These are phyloP conservation scores for Lentithecium fluviatile DNA, from an alignment of 495 filamentous ascomycete species.

Conservation along the genomic window DNA sequence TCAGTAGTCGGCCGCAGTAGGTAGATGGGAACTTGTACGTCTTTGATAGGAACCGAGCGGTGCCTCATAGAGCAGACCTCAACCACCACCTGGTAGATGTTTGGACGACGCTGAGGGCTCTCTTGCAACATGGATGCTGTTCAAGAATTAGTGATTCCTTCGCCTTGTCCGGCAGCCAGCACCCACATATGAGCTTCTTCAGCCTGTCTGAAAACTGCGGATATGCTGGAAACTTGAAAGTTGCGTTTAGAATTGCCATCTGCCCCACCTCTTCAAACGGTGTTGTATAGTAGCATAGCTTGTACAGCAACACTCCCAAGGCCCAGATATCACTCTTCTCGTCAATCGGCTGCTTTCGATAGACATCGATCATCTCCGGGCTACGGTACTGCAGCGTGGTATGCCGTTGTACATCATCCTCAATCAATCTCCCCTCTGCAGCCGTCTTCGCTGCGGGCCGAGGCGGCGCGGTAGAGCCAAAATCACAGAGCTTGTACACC, in stretches of 20 bases:
- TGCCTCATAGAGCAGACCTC: slow-evolving; percentile 88
- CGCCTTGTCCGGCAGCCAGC: not conserved
- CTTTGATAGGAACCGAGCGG: slow-evolving; percentile 83
- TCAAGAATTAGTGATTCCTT: slow-evolving; percentile 9
- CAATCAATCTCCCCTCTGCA: slow-evolving; percentile 82
- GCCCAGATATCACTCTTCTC: slow-evolving; percentile 99
- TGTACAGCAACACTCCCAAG: slow-evolving; percentile 91
- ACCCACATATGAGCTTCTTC: slow-evolving; percentile 86
- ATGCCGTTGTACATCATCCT: slow-evolving; percentile 96
- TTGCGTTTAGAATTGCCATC: slow-evolving; percentile 97
- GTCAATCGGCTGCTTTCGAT: slow-evolving; percentile 92
- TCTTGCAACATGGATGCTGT: slow-evolving; percentile 88
- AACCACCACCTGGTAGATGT: slow-evolving; percentile 86
- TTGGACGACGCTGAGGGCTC: slow-evolving; percentile 76
- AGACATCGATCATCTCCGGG: slow-evolving; percentile 98
- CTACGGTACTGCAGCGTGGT: slow-evolving; percentile 97
- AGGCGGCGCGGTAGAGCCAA: slow-evolving; percentile 86
- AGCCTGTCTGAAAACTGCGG: slow-evolving; percentile 85
- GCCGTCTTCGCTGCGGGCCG: slow-evolving; percentile 79
- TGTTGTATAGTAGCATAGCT: slow-evolving; percentile 98
- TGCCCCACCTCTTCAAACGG: slow-evolving; percentile 97
- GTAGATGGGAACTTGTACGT: slow-evolving; percentile 58
- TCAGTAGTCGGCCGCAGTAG: slow-evolving; percentile 26
- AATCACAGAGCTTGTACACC: slow-evolving; percentile 94
- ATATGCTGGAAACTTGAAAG: slow-evolving; percentile 85